A percentile compares a stretch with the other conserved stretches of the same genome.
Conservation (phyloP, 495 filamentous ascomycete species). For the Aspergillus incahuasiensis region DNA sequence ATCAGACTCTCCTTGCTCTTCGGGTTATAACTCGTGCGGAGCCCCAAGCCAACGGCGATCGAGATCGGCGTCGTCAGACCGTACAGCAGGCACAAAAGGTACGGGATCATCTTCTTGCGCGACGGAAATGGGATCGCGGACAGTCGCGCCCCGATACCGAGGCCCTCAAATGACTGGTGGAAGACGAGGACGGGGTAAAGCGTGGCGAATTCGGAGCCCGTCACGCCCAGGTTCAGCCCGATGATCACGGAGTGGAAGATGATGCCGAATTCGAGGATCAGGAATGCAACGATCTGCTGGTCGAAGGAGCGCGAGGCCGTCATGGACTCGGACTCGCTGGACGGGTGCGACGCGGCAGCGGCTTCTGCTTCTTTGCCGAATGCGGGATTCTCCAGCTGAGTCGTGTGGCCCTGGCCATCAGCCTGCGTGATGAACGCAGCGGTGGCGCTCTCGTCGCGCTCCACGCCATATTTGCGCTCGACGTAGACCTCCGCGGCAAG, state of each 20-base stretch:
- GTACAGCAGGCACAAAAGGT: not conserved
- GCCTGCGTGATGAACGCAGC: no score
- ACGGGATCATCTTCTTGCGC: not conserved
- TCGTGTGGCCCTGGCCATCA: not conserved
- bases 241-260: slow-evolving; percentile 13
- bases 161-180: slow-evolving; percentile 11
- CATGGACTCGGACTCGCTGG: not conserved
- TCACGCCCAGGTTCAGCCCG: slow-evolving; percentile 5
- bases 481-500: slow-evolving; percentile 49
- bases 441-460: not conserved
- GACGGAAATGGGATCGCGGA: slow-evolving; percentile 5
- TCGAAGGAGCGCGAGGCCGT: not conserved
- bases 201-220: slow-evolving; percentile 5
- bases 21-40: slow-evolving; percentile 2
- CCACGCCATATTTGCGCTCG: slow-evolving; percentile 44
- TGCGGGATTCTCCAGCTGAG: not conserved
- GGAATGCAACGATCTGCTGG: slow-evolving; percentile 7
- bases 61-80: slow-evolving; percentile 6
- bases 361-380: not conserved
- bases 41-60: slow-evolving; percentile 1
- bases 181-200: slow-evolving; percentile 9
- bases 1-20: not conserved
- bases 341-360: not conserved
- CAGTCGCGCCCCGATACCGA: slow-evolving; percentile 4
- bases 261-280: slow-evolving; percentile 10